Evolutionary conservation across 2,329 filamentous ascomycete species (phyloP), one percentile per base, ranked within the genome.

Genomic region (Paramyrothecium sp.): DNA sequence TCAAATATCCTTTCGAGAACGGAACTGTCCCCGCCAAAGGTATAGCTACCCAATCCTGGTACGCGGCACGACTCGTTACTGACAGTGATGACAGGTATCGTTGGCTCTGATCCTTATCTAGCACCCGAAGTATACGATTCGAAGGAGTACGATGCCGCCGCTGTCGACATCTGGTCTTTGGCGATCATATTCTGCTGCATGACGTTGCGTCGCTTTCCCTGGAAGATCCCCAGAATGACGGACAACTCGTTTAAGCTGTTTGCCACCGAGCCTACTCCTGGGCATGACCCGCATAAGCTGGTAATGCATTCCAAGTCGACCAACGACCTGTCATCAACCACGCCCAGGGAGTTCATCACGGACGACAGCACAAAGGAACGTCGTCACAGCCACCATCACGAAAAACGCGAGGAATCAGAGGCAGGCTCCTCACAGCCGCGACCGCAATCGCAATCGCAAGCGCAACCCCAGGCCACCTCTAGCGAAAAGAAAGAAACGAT

Each of bases 101-200:
- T 97, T 77, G 73, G 93, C 80, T 86, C 95, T 11, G 95, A 99
- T 76, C 95, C 95, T 3, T 99, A 99, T 71, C 84, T 99, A 48
- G 95, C 95, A 1, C 95, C 95, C 0, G 95, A 99, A 74, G 95
- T 99, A 1, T 98, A 98, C 68, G 93, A 97, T 63, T 86, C 93
- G 60, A 87, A 89, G 63, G 93, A 92, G 69, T 99, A 99, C 71
- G 93, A 99, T 68, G 92, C 95, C 1, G 90, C 93, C 60, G 91
- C 92, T 7, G 91, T 94, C 1, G 95, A 99, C 75, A 92, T 99
- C 58, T 99, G 95, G 95, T 99, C 95, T 12, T 81, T 99, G 58
- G 95, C 94, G 19, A 99, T 99, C 65, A 98, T 99, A 56, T 99
- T 94, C 76, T 98, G 95, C 75, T 99, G 95, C 79, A 99, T 99